Base-by-base conservation (phyloP, 306 rosid genomes). In the Astragalus glycyphyllos region DNA sequence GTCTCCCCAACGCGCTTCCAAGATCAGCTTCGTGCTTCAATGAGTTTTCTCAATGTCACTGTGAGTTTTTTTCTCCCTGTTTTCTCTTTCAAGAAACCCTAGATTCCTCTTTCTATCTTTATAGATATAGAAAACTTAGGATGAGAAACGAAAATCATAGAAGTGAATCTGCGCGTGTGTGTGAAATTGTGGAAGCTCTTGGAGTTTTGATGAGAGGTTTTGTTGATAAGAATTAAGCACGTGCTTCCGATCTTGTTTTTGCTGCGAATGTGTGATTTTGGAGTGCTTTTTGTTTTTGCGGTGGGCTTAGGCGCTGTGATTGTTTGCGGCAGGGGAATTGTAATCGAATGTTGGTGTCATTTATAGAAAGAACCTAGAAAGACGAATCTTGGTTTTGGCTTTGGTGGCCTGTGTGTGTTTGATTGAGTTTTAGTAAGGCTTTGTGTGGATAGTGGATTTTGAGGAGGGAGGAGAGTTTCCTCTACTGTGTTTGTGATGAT, bases 21-120 rank as follows among this genome's bases (percentile, higher is more conserved):
- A 83, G 87, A 89, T 84, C 87, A 82, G 79, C 61, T 77, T 49
- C 65, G 73, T 82, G 83, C 84, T 84, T 71, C 77, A 70, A 77
- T 49, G 86, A 66, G 74, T 76, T 64, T 46, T 71, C 70, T 71
- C 69, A 41, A 70, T 80, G 81, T 83, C 85, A 77, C 92, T 83
- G 96, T 92, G 85, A 90, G 96, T 92, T 54, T 26, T 5, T 47
- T 55, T 7, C 69, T 62, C 9, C 44, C 47, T 65, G 3, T 26
- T 26, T 71, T 60, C 32, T 63, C 23, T 62, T 15, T 66, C 35
- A 15, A 4, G 8, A 80, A 91, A 82, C 96, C 96, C 97, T 89
- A 85, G 84, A 77, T 70, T 71, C 56, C 29, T 15, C 23, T 73
- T 57, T 71, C 11, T 54, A 4, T 35, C 55, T 80, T 49, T 78